Evolutionary conservation across 1,284 basidiomycete genomes (phyloP), one percentile per base, ranked within the genome.

Genomic region (Phellopilus nigrolimitatus): DNA sequence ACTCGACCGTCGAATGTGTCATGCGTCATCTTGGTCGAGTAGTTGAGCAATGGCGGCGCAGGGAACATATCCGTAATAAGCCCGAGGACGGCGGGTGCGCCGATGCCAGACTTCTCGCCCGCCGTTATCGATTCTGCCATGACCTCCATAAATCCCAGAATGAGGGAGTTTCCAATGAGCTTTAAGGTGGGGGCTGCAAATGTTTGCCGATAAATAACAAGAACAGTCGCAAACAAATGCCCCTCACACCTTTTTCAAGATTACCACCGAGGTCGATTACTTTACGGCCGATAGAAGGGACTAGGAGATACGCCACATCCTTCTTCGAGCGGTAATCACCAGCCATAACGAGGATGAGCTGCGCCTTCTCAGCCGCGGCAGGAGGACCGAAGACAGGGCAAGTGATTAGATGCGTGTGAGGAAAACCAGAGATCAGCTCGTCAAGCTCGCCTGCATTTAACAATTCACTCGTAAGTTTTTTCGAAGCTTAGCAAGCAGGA

Each of bases 261-360:
- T 92, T 89, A 17, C 78, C 83, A 25, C 86, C 86, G 3, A 88
- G 71, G 60, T 88, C 85, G 28, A 85, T 68, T 24, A 83, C 78
- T 68, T 91, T 93, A 55, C 80, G 72, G 19, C 84, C 91, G 46
- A 94, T 78, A 3, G 86, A 80, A 19, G 92, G 92, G 5, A 92
- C 78, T 31, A 88, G 71, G 34, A 88, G 72, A 62, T 89, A 80
- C 1, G 84, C 82, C 2, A 85, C 78, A 61, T 88, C 80, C 65
- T 91, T 89, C 73, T 93, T 94, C 41, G 84, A 84, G 53, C 81
- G 80, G 64, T 91, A 87, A 64, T 92, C 86, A 6, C 92, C 93
- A 2, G 84, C 82, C 72, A 94, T 84, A 44, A 85, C 78, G 49
- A 92, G 75, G 38, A 95, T 64, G 13, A 95, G 78, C 51, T 83